Base-by-base conservation (phyloP, 257 asterid genomes). In the Solanum commersonii region DNA sequence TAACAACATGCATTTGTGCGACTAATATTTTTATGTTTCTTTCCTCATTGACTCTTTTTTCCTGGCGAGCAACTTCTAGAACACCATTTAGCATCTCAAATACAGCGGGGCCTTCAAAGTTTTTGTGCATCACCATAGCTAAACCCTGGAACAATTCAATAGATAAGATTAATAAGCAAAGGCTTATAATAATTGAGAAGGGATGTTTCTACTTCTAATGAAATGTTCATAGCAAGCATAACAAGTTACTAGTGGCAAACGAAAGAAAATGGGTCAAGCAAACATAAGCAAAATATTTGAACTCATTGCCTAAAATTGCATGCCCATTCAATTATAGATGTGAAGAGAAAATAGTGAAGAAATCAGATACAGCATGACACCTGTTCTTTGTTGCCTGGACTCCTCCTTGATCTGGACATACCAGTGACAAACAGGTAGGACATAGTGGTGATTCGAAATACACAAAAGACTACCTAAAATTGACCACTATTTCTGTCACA, bases 101-200 rank as follows among this genome's bases (percentile, higher is more conserved):
- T 60, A 95, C 97, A 59, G 97, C 95, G 37, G 94, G 93, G 37
- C 98, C 98, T 90, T 96, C 98, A 63, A 84, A 89, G 86, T 95
- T 95, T 91, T 92, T 96, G 91, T 96, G 98, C 98, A 96, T 95
- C 90, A 92, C 98, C 96, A 95, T 95, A 29, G 98, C 99, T 89
- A 96, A 90, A 84, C 99, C 98, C 98, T 95, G 89, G 35, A 89
- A 87, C 74, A 35, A 81, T 49, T 46, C 85, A 46, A 81, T 18
- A 27, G 38, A 81, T 10, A 29, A 46, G 20, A 6, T 81, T 49
- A 49, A 79, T 16, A 44, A 79, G 67, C 67, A 79, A 79, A 74
- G 49, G 33, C 25, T 4, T 8, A 25, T 79, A 79, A 42, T 78
- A 3, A 79, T 79, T 44, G 38, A 79, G 16, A 78, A 44, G 65